Conservation (phyloP, 78 protist genomes). For the Creolimax fragrantissima region DNA sequence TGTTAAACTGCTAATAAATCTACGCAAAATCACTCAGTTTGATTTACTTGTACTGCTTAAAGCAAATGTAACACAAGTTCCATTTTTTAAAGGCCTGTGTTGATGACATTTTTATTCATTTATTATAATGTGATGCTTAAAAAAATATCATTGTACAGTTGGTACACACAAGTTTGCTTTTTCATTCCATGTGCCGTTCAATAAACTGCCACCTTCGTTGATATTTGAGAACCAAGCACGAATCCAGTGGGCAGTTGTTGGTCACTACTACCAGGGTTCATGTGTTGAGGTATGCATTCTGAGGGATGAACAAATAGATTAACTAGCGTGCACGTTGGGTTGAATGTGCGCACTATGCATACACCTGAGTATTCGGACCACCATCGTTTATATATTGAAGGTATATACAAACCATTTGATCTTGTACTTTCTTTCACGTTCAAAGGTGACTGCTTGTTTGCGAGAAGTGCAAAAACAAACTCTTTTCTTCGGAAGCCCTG, state of each 20-base stretch:
- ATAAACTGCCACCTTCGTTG: neutral
- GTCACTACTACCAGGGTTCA: neutral
- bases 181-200: neutral
- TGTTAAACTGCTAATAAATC: too few species aligned
- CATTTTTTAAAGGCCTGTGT: too few species aligned
- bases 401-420: neutral
- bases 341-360: too few species aligned
- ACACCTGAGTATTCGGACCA: too few species aligned
- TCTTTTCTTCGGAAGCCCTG: neutral
- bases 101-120: too few species aligned
- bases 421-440: neutral
- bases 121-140: too few species aligned
- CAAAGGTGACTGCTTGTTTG: neutral
- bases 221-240: neutral
- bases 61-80: too few species aligned
- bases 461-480: neutral
- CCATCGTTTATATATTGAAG: neutral
- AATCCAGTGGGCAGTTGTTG: neutral
- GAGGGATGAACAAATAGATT: too few species aligned
- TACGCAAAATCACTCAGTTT: too few species aligned
- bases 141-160: neutral
- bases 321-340: too few species aligned
- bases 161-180: neutral
- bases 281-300: too few species aligned
- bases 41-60: too few species aligned